phyloP scores from a whole-genome alignment of 257 asterid species.

The Fraxinus pennsylvanica region DNA sequence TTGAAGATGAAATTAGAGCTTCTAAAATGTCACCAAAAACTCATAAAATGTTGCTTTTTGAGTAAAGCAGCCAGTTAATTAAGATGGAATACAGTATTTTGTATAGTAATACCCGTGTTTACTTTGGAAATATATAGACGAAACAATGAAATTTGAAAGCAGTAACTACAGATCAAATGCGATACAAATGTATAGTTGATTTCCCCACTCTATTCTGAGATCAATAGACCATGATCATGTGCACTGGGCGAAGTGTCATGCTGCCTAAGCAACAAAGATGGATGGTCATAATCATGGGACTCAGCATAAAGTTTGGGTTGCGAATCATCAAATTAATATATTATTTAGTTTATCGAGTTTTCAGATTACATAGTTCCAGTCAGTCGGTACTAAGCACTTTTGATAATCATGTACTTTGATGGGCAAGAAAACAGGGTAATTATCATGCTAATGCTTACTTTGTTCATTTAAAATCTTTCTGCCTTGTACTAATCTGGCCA shows the following conservation, averaged over 20 bases:
- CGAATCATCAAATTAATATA: neutral
- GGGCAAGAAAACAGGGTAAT: no score
- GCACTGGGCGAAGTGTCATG: neutral
- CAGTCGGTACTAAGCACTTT: neutral
- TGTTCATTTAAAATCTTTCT: no score
- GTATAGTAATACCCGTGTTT: neutral
- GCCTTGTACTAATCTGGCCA: no score
- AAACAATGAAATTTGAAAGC: neutral
- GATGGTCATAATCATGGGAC: neutral
- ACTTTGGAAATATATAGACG: neutral
- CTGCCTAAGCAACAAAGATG: neutral
- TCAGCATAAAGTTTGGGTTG: neutral
- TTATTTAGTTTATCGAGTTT: no score
- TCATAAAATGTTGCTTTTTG: neutral
- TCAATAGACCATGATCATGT: neutral
- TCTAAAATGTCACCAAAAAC: neutral
- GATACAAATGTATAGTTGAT: neutral
- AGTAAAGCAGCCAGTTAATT: neutral
- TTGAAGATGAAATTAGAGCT: neutral
- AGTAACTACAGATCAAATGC: neutral
- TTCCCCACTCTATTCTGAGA: neutral
- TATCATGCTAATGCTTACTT: no score
- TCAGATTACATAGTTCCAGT: neutral
- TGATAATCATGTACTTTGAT: no score
- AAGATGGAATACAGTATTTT: neutral